Percentiles rank a stretch among this genome's conserved stretches.
Conservation (phyloP, 805 yeast species). For the Vanderwaltozyma polyspora region DNA sequence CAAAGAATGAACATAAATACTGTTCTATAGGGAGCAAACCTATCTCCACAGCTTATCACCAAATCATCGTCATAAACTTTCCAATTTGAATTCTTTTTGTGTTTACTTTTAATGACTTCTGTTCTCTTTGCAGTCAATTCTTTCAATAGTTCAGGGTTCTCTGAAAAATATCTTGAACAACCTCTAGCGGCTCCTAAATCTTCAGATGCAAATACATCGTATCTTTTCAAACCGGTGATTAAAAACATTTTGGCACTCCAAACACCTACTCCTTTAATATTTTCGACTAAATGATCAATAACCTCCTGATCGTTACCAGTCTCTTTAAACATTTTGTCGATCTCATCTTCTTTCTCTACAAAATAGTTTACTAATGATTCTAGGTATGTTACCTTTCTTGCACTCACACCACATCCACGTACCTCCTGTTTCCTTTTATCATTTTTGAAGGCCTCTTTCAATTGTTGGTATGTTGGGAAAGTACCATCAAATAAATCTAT, state of each 20-base stretch:
- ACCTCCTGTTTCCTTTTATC: slow-evolving; percentile 34
- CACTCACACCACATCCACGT: slow-evolving; percentile 57
- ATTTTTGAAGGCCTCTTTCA: slow-evolving; percentile 26
- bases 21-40: slow-evolving; percentile 55
- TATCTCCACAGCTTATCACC: slow-evolving; percentile 42
- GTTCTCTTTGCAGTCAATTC: slow-evolving; percentile 33
- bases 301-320: slow-evolving; percentile 34
- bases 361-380: slow-evolving; percentile 45
- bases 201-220: slow-evolving; percentile 63
- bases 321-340: slow-evolving; percentile 28
- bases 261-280: slow-evolving; percentile 60
- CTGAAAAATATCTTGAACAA: slow-evolving; percentile 47
- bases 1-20: slow-evolving; percentile 63
- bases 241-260: slow-evolving; percentile 91
- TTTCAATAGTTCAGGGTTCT: slow-evolving; percentile 38
- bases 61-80: slow-evolving; percentile 50
- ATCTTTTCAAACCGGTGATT: slow-evolving; percentile 51
- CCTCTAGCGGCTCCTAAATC: slow-evolving; percentile 87
- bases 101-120: slow-evolving; percentile 25
- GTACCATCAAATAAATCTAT: slow-evolving; percentile 26
- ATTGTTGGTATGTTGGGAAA: slow-evolving; percentile 43
- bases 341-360: slow-evolving; percentile 27
- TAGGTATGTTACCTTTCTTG: slow-evolving; percentile 54
- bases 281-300: slow-evolving; percentile 34
- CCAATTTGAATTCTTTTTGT: slow-evolving; percentile 53